A percentile compares a stretch with the other conserved stretches of the same genome.
These are phyloP conservation scores for Echium plantagineum DNA, from an alignment of 257 asterid species.

Conservation along the genomic window DNA sequence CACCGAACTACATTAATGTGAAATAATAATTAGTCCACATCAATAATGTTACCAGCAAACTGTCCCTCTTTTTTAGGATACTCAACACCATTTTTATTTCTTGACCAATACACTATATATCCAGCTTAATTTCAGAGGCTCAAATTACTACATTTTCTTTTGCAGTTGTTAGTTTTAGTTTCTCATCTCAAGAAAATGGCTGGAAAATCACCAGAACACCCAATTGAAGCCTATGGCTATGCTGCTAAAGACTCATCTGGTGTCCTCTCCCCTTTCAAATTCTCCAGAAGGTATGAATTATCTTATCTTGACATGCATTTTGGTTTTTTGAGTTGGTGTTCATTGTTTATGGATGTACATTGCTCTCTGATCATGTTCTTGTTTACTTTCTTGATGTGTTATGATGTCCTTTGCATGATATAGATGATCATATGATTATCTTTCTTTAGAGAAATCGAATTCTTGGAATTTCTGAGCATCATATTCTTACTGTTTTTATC, in stretches of 20 bases:
- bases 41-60: background rate
- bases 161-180: too few species aligned
- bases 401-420: too few species aligned
- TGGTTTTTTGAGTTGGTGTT: background rate
- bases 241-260: background rate
- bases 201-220: background rate
- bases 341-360: background rate
- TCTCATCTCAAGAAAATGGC: background rate
- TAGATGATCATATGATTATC: too few species aligned
- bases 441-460: too few species aligned
- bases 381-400: too few species aligned
- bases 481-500: too few species aligned
- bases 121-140: too few species aligned
- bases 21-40: background rate
- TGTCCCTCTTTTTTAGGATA: background rate
- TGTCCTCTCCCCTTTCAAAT: background rate
- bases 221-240: background rate
- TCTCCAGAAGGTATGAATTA: background rate
- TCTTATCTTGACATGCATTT: background rate
- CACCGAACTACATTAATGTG: background rate
- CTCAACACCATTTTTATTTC: background rate
- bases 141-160: too few species aligned
- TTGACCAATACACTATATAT: background rate
- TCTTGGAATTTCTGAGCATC: too few species aligned
- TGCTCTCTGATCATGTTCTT: too few species aligned